Evolutionary conservation across 2,329 filamentous ascomycete genomes (phyloP), one percentile per base, ranked within the genome.

Genomic region (Colletotrichum camelliae): DNA sequence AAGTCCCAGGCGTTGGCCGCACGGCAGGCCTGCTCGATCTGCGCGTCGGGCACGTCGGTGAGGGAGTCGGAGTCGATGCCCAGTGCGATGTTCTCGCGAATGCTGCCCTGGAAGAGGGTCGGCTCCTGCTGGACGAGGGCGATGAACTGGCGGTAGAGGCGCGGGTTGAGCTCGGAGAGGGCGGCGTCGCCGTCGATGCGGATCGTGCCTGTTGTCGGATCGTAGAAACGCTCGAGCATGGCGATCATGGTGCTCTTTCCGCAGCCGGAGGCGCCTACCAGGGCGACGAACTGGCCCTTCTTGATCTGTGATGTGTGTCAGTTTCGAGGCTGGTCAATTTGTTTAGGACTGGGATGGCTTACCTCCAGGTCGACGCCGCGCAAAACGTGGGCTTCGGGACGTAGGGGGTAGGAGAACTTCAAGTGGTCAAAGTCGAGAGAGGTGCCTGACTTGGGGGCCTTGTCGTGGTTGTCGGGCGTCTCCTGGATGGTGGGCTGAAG

Each of bases 191-290:
- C 82, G 65, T 87, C 88, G 21, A 92, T 83, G 13, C 78, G 80
- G 48, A 93, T 88, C 2, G 78, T 80, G 2, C 91, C 91, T 6
- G 81, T 81, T 2, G 82, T 82, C 0, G 85, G 83, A 66, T 86
- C 84, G 78, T 88, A 88, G 79, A 87, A 87, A 3, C 87, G 84
- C 76, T 88, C 85, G 1, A 89, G 81, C 77, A 89, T 84, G 15
- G 88, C 87, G 69, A 94, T 87, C 70, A 91, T 89, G 1, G 92
- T 93, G 2, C 89, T 91, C 80, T 93, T 93, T 3, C 91, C 91
- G 71, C 89, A 91, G 7, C 91, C 90, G 1, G 88, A 89, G 16
- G 88, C 83, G 4, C 90, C 90, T 0, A 92, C 90, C 24, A 92
- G 84, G 0, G 89, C 90, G 5, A 89, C 84, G 65, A 88, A 91